Conservation (phyloP, 192 early-diverging fungal genomes). For the Entomortierella parvispora region DNA sequence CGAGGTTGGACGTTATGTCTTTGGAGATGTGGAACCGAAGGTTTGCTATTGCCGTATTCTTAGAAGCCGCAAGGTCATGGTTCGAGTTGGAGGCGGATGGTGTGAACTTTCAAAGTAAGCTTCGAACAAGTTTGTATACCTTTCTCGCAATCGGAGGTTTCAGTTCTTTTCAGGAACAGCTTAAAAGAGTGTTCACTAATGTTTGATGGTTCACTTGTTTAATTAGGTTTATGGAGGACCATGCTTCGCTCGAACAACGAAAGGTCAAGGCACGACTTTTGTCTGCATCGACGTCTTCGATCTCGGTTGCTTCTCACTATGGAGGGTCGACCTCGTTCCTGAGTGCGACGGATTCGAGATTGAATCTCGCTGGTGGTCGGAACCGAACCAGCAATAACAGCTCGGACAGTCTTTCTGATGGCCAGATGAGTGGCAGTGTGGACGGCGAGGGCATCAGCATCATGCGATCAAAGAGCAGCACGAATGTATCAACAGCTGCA, state of each 20-base stretch:
- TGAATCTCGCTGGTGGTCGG: background rate
- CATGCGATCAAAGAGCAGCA: too few relatives aligned
- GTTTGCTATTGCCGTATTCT: constrained; percentile 72
- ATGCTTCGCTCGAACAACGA: constrained; percentile 46
- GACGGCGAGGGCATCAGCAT: background rate
- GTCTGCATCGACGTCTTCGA: constrained; percentile 37
- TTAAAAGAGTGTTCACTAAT: too few relatives aligned
- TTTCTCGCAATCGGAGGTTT: too few relatives aligned
- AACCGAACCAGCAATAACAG: too few relatives aligned
- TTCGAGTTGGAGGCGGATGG: constrained; percentile 76
- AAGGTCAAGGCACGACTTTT: constrained; percentile 26
- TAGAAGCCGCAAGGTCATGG: constrained; percentile 72
- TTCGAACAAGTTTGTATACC: too few relatives aligned
- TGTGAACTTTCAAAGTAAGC: constrained; percentile 66
- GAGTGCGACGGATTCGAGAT: constrained; percentile 14
- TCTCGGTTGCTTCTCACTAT: constrained; percentile 30
- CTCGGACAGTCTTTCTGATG: constrained; percentile 30
- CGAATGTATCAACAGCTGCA: background rate
- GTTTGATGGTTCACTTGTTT: background rate
- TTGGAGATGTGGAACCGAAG: constrained; percentile 71
- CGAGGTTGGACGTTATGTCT: constrained; percentile 71
- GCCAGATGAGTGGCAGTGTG: constrained; percentile 23
- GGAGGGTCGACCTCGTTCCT: constrained; percentile 21
- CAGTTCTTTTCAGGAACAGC: background rate
- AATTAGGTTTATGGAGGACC: constrained; percentile 46